Base-by-base conservation (phyloP, 352 stramenopile species). In the Pythium rhizo-oryzae region DNA sequence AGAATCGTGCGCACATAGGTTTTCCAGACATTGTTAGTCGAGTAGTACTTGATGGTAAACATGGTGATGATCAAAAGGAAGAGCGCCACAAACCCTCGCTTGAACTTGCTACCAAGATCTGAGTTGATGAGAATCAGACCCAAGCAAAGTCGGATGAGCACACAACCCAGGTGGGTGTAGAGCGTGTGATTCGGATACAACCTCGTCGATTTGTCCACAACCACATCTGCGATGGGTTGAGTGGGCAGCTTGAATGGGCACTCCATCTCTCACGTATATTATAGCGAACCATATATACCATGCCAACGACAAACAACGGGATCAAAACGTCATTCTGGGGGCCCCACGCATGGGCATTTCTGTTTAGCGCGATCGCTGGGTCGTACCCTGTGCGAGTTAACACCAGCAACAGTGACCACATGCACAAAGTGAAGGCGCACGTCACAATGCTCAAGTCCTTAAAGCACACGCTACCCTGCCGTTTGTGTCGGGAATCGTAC, bases 181-280 rank as follows among this genome's bases (percentile, higher is more conserved):
- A 52, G 12, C 46, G 46, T 52, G 19, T 52, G 46, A 12, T 52
- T 12, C 12, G 46, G 46, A n/a, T n/a, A n/a, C n/a, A n/a, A n/a
- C n/a, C n/a, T n/a, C n/a, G n/a, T n/a, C n/a, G n/a, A n/a, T 52
- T 52, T 52, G 19, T 52, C 46, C 7, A 52, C 46, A 52, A 52
- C 11, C 8, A 23, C 46, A 21, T 12, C 46, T 12, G 46, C 46
- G 46, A 52, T 19, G 12, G 46, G 46, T 52, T 52, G 46, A 21
- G 12, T 24, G n/a, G n/a, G n/a, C n/a, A n/a, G n/a, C n/a, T n/a
- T n/a, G n/a, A n/a, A n/a, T n/a, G n/a, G n/a, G n/a, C n/a, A n/a
- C n/a, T n/a, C n/a, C n/a, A n/a, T n/a, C n/a, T n/a, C n/a, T n/a
- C n/a, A n/a, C n/a, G n/a, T n/a, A n/a, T 52, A 52, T 12, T 52